Conservation (phyloP, 176 grass and related monocot species). For the Musa schizocarpa region DNA sequence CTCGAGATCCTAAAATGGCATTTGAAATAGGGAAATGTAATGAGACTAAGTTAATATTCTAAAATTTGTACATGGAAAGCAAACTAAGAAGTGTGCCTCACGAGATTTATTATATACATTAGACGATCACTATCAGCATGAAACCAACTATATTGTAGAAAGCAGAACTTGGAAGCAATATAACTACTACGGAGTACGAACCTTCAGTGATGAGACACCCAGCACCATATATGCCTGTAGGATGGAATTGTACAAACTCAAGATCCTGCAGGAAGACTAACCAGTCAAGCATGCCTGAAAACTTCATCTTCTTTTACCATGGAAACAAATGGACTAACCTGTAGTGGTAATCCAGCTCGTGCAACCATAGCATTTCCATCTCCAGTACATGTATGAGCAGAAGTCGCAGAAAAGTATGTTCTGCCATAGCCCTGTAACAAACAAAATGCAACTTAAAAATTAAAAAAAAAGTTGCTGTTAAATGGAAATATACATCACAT, state of each 20-base stretch:
- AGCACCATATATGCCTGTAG: conserved; percentile 79
- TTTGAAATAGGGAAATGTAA: not conserved
- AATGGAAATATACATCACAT: not conserved
- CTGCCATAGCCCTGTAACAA: conserved; percentile 59
- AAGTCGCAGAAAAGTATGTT: conserved; percentile 94
- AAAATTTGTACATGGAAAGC: no score
- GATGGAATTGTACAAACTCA: conserved; percentile 95
- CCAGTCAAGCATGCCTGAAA: not conserved
- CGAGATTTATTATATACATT: no score
- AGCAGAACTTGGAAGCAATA: no score
- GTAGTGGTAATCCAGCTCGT: conserved; percentile 91
- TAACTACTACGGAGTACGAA: not conserved
- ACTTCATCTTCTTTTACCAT: not conserved
- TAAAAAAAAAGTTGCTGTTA: not conserved
- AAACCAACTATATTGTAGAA: no score
- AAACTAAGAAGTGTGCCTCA: no score
- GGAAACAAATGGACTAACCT: conserved; percentile 25
- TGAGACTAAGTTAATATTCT: no score
- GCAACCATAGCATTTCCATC: conserved; percentile 98
- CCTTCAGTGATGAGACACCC: conserved; percentile 88
- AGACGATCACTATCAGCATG: no score
- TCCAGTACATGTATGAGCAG: conserved; percentile 97
- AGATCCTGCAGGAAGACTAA: conserved; percentile 50
- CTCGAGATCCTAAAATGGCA: conserved; percentile 48
- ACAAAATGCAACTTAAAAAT: conserved; percentile 14